Conservation (phyloP, 352 stramenopile species). For the Phytophthora pinifolia region DNA sequence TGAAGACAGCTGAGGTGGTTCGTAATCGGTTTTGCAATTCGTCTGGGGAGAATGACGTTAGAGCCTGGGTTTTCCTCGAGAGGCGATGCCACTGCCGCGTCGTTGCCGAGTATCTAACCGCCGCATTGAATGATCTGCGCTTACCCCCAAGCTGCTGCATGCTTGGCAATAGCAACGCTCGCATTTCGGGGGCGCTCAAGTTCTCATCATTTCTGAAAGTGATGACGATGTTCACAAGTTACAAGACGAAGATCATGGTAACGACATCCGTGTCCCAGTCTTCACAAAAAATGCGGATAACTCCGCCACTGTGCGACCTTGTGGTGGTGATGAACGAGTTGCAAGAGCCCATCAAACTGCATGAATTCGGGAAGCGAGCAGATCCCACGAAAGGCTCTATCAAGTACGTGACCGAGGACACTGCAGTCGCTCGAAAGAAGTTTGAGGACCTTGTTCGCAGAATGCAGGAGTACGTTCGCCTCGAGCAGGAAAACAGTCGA, state of each 20-base stretch:
- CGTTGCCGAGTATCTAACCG: slow-evolving; percentile 76
- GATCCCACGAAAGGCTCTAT: slow-evolving; percentile 42
- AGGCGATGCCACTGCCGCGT: slow-evolving; percentile 68
- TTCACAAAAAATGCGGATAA: slow-evolving; percentile 44
- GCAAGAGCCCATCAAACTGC: slow-evolving; percentile 69
- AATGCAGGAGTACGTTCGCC: slow-evolving; percentile 53
- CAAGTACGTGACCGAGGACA: slow-evolving; percentile 70
- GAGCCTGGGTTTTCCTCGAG: slow-evolving; percentile 73
- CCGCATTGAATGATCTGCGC: slow-evolving; percentile 35
- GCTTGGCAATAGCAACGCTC: slow-evolving; percentile 68
- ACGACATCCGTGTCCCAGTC: slow-evolving; percentile 71
- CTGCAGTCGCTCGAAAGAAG: slow-evolving; percentile 42
- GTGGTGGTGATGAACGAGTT: slow-evolving; percentile 82
- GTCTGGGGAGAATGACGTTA: slow-evolving; percentile 18
- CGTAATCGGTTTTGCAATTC: slow-evolving; percentile 47
- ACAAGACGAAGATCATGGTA: slow-evolving; percentile 68
- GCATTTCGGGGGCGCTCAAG: slow-evolving; percentile 50
- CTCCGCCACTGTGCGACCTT: slow-evolving; percentile 58
- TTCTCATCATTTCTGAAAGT: slow-evolving; percentile 77
- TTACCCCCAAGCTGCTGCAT: slow-evolving; percentile 73
- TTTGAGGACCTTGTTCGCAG: slow-evolving; percentile 62
- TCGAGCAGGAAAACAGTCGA: slow-evolving; percentile 43
- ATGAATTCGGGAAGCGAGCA: slow-evolving; percentile 62
- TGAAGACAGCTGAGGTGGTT: slow-evolving; percentile 56
- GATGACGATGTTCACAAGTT: slow-evolving; percentile 57